These are phyloP conservation scores for Phlebiopsis gigantea DNA, from an alignment of 768 basidiomycete genomes.

Conservation along the genomic window DNA sequence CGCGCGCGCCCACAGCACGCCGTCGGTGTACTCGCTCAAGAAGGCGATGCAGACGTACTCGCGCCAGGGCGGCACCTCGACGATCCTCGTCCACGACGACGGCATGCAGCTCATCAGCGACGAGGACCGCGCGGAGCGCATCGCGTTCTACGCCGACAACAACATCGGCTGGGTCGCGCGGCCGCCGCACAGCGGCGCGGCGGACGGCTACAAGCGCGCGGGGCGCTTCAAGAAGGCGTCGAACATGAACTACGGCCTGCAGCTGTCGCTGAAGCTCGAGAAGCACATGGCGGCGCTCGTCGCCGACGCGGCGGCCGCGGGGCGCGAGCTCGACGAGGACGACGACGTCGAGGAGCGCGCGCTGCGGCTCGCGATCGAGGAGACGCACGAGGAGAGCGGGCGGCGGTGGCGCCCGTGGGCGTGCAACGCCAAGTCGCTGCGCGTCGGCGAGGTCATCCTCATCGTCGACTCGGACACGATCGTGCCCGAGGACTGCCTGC, in stretches of 20 bases:
- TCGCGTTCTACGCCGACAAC: slow-evolving; percentile 69
- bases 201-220: slow-evolving; percentile 72
- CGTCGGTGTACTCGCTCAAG: slow-evolving; percentile 73
- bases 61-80: slow-evolving; percentile 76
- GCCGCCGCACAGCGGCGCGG: slow-evolving; percentile 55
- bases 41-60: slow-evolving; percentile 89
- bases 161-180: slow-evolving; percentile 83
- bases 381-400: slow-evolving; percentile 57
- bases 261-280: slow-evolving; percentile 59
- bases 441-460: slow-evolving; percentile 76
- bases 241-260: slow-evolving; percentile 82
- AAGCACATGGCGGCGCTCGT: slow-evolving; percentile 44
- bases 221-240: slow-evolving; percentile 93
- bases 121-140: slow-evolving; percentile 59
- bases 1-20: slow-evolving; percentile 39
- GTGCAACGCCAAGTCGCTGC: slow-evolving; percentile 64
- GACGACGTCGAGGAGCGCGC: slow-evolving; percentile 67
- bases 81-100: slow-evolving; percentile 81
- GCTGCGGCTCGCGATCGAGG: slow-evolving; percentile 68
- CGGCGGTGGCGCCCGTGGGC: slow-evolving; percentile 69
- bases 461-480: slow-evolving; percentile 83
- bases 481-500: slow-evolving; percentile 67
- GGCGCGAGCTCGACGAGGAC: slow-evolving; percentile 34
- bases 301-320: slow-evolving; percentile 27
- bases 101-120: slow-evolving; percentile 65